Conservation (phyloP, 306 rosid species). For the Rubus idaeus region DNA sequence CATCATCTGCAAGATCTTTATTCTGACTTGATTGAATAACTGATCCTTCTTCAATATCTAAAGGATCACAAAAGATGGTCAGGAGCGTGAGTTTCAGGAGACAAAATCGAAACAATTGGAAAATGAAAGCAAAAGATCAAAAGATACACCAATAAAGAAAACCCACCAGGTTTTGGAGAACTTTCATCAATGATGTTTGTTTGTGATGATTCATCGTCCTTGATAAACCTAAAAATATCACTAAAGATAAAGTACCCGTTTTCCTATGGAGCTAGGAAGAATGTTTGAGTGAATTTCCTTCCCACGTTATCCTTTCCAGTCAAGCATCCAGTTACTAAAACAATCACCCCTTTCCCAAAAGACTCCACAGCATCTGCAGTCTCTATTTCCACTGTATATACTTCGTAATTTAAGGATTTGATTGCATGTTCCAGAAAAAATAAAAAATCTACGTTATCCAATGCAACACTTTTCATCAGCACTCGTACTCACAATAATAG, state of each 20-base stretch:
- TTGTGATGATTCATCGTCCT: conserved; percentile 53
- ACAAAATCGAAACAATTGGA: conserved; percentile 1
- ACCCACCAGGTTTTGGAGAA: conserved; percentile 61
- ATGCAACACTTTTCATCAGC: conserved; percentile 3
- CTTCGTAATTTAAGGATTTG: conserved; percentile 76
- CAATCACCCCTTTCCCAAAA: conserved; percentile 82
- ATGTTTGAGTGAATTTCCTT: conserved; percentile 83
- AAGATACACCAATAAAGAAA: conserved; percentile 16
- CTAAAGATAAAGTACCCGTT: conserved; percentile 88
- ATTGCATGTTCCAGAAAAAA: conserved; percentile 63
- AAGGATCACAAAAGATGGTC: too few species aligned
- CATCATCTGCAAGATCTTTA: conserved; percentile 40
- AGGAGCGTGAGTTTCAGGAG: not conserved
- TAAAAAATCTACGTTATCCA: conserved; percentile 6
- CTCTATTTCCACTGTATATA: conserved; percentile 81
- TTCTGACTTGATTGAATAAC: not conserved
- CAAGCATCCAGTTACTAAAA: conserved; percentile 91
- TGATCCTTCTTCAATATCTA: too few species aligned
- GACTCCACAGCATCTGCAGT: conserved; percentile 98
- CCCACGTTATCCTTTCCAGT: conserved; percentile 84
- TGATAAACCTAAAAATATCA: conserved; percentile 85
- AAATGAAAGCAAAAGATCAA: conserved; percentile 13
- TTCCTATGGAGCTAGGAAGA: conserved; percentile 97
- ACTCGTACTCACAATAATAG: not conserved
- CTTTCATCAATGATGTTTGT: conserved; percentile 43